Conservation (phyloP, 2,329 filamentous ascomycete genomes). For the Ophiostoma australiae region DNA sequence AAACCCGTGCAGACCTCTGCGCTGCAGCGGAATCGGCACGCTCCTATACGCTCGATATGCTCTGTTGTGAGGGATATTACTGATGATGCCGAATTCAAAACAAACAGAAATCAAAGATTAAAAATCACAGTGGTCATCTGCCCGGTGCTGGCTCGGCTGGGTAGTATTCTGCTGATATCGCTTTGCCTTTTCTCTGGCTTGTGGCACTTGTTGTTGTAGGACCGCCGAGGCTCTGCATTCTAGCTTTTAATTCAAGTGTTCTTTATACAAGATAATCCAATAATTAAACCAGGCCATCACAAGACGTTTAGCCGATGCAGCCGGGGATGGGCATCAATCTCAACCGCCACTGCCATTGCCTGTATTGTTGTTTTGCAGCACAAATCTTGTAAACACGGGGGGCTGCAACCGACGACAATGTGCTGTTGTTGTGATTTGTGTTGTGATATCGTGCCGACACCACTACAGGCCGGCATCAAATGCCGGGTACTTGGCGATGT, state of each 20-base stretch:
- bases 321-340: not conserved
- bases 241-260: too few species aligned
- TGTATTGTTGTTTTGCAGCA: not conserved
- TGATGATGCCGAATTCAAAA: not conserved
- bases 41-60: slow-evolving; percentile 5
- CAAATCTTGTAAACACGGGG: not conserved
- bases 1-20: not conserved
- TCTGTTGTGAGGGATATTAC: not conserved
- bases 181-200: not conserved
- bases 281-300: not conserved
- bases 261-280: not conserved
- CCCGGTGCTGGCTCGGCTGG: not conserved
- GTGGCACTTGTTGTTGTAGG: not conserved
- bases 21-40: not conserved
- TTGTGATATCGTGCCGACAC: not conserved
- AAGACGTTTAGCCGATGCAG: not conserved
- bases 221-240: slow-evolving; percentile 1
- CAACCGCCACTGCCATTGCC: not conserved
- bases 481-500: slow-evolving; percentile 2
- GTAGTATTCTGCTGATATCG: not conserved
- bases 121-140: not conserved
- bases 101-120: not conserved
- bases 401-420: not conserved
- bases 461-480: not conserved
- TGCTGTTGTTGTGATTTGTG: not conserved